Percentiles rank a stretch among this genome's conserved stretches.
Evolutionary conservation across 106 monocot species (phyloP).

Genomic region (Dendrobium catenatum): DNA sequence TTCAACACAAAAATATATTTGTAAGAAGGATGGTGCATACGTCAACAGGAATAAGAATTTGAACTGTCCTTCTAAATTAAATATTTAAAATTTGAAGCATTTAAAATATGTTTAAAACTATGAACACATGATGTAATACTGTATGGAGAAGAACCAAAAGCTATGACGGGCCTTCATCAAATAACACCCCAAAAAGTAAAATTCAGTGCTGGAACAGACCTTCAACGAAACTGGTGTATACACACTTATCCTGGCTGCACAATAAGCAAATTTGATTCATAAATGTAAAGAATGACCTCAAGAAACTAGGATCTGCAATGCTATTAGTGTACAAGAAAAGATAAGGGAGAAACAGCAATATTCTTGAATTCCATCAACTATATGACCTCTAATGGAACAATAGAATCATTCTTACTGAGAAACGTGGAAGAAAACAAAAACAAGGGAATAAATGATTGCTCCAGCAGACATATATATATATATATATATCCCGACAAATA

Average conservation of each 20-base stretch:
- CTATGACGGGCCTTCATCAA: not conserved
- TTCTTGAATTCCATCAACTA: not conserved
- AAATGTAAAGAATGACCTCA: not conserved
- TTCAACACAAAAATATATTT: not conserved
- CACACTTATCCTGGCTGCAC: not conserved
- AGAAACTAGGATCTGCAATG: not conserved
- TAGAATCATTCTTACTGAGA: not conserved
- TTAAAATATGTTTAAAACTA: too few species aligned
- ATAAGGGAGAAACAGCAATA: not conserved
- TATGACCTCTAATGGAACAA: not conserved
- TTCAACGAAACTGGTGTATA: not conserved
- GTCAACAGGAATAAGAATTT: not conserved
- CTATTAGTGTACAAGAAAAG: not conserved
- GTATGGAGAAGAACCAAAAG: too few species aligned
- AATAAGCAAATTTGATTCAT: not conserved
- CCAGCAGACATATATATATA: not conserved
- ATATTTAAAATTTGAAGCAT: too few species aligned
- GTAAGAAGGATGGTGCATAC: not conserved
- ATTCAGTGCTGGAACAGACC: not conserved
- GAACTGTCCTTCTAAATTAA: too few species aligned
- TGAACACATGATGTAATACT: too few species aligned
- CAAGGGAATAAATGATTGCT: not conserved
- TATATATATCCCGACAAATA: not conserved
- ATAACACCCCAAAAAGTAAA: not conserved
- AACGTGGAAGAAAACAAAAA: not conserved